These are phyloP conservation scores for Pythium insidiosum DNA, from an alignment of 352 stramenopile species.

Conservation along the genomic window DNA sequence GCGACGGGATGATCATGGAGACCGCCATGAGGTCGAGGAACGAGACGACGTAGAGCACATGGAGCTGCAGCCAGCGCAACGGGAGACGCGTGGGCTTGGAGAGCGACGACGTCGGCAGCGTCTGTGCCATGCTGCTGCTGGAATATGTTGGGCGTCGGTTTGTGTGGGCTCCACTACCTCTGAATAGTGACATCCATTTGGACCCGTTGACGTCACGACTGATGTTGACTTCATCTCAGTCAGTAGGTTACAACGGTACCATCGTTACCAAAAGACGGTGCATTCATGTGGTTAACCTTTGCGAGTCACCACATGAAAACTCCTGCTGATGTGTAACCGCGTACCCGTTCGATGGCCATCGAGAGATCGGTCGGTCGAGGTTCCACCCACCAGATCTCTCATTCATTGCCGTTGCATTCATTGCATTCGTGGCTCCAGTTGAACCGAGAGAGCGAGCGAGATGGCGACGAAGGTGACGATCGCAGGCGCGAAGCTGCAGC, in stretches of 20 bases:
- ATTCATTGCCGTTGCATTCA: too few relatives aligned
- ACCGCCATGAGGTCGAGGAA: conserved; percentile 79
- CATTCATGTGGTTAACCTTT: too few relatives aligned
- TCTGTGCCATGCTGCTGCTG: not conserved
- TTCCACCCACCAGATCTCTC: too few relatives aligned
- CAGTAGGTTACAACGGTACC: too few relatives aligned
- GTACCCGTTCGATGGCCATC: too few relatives aligned
- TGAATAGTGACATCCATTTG: too few relatives aligned
- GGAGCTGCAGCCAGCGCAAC: conserved; percentile 21
- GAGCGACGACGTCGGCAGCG: too few relatives aligned
- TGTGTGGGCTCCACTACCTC: not conserved
- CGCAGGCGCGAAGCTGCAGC: conserved; percentile 36
- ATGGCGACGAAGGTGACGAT: conserved; percentile 52
- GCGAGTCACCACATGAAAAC: too few relatives aligned
- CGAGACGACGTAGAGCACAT: conserved; percentile 68
- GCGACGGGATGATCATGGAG: conserved; percentile 80
- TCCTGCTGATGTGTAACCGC: too few relatives aligned
- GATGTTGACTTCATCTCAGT: not conserved
- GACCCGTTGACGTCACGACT: not conserved
- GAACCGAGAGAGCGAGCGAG: conserved; percentile 7
- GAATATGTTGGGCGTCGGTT: not conserved
- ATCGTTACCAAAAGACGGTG: not conserved
- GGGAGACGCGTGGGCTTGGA: too few relatives aligned
- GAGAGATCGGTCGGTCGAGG: not conserved
- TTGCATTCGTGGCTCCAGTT: not conserved